These are phyloP conservation scores for Groenewaldozyma tartarivorans DNA, from an alignment of 805 yeast species.

Conservation along the genomic window DNA sequence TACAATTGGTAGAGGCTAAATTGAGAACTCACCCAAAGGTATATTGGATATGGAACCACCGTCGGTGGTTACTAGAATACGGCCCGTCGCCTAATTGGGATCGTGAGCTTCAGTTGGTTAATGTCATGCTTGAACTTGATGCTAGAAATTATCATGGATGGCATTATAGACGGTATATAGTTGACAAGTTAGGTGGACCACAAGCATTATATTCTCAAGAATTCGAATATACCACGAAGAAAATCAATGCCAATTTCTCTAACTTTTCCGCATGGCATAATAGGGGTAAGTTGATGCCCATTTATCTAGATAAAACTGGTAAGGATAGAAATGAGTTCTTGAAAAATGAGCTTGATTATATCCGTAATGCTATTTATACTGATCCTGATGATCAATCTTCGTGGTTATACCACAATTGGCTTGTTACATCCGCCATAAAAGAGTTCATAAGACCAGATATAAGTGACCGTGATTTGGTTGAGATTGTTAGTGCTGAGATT, in stretches of 20 bases:
- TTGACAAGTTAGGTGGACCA: slow-evolving; percentile 25
- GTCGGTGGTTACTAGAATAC: slow-evolving; percentile 66
- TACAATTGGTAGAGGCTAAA: slow-evolving; percentile 48
- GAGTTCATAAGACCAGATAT: slow-evolving; percentile 25
- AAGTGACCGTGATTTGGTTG: slow-evolving; percentile 25
- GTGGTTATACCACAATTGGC: slow-evolving; percentile 86
- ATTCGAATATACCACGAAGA: slow-evolving; percentile 64
- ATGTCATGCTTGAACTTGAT: slow-evolving; percentile 59
- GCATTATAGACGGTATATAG: slow-evolving; percentile 79
- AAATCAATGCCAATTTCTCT: slow-evolving; percentile 75
- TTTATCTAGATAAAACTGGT: slow-evolving; percentile 1
- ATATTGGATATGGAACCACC: slow-evolving; percentile 95
- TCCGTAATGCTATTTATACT: slow-evolving; percentile 79
- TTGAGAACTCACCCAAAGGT: slow-evolving; percentile 71
- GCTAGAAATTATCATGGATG: slow-evolving; percentile 90
- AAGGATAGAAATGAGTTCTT: slow-evolving; percentile 32
- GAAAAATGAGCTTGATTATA: slow-evolving; percentile 49
- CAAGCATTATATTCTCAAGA: slow-evolving; percentile 38
- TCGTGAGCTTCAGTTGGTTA: slow-evolving; percentile 61
- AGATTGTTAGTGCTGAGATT: slow-evolving; percentile 38
- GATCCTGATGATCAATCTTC: slow-evolving; percentile 92
- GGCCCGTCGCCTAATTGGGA: slow-evolving; percentile 53
- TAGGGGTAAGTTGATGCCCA: slow-evolving; percentile 58
- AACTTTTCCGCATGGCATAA: slow-evolving; percentile 97
- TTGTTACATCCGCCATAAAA: slow-evolving; percentile 31